Conservation (phyloP, 1,284 basidiomycete species). For the Pseudozyma sp. region DNA sequence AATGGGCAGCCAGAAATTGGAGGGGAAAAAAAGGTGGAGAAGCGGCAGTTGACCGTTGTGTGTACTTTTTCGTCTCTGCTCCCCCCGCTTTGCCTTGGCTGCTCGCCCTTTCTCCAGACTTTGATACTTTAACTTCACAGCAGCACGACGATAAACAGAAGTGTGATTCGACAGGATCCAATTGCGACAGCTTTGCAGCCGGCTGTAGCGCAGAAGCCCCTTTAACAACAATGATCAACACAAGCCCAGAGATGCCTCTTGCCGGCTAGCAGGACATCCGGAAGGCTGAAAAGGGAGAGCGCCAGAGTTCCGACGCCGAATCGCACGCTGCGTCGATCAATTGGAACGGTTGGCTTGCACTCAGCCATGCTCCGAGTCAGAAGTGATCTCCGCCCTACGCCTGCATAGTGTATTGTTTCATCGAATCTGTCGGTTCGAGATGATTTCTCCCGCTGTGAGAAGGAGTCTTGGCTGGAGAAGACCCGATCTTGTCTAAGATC, state of each 20-base stretch:
- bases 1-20: not conserved
- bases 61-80: not conserved
- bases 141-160: not conserved
- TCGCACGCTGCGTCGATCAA: no score
- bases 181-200: not conserved
- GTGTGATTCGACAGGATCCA: not conserved
- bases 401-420: no score
- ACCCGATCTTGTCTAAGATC: constrained; percentile 1
- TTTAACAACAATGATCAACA: not conserved
- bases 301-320: no score
- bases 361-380: no score
- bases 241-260: not conserved
- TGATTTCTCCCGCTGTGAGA: not conserved
- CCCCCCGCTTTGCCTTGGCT: not conserved
- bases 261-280: not conserved
- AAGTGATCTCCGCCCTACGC: no score
- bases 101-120: not conserved
- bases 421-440: no score
- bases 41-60: constrained; percentile 17
- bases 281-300: not conserved
- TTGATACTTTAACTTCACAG: not conserved
- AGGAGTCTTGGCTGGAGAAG: not conserved
- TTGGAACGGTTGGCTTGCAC: no score
- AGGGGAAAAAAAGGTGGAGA: constrained; percentile 14
- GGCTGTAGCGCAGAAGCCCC: not conserved